Percentiles rank a stretch among this genome's conserved stretches.
Evolutionary conservation across 352 stramenopile species (phyloP).

Genomic region (Globisporangium yorkense): DNA sequence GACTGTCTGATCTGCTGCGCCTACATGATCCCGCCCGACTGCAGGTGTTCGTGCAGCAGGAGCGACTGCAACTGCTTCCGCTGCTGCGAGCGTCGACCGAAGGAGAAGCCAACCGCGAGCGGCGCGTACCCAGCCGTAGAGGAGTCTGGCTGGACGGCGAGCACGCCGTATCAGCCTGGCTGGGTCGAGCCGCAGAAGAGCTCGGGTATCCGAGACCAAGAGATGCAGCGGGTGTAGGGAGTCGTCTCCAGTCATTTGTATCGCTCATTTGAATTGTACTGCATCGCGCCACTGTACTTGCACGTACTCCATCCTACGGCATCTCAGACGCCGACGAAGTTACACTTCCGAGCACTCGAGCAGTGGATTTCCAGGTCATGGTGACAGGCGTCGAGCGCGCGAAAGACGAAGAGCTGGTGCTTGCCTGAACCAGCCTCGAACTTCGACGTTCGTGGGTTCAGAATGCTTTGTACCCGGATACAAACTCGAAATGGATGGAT

Average conservation of each 20-base stretch:
- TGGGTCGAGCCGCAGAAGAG: neutral
- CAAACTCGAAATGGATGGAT: neutral
- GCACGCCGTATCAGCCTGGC: neutral
- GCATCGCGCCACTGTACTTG: too few relatives aligned
- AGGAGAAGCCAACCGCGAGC: neutral
- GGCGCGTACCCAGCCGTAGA: neutral
- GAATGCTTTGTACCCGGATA: neutral
- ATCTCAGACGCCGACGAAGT: neutral
- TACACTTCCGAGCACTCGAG: too few relatives aligned
- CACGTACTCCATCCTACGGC: too few relatives aligned
- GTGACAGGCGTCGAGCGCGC: too few relatives aligned
- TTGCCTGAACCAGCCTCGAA: too few relatives aligned
- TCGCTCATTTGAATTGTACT: neutral
- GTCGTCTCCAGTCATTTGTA: neutral
- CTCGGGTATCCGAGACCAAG: neutral
- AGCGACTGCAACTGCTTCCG: neutral
- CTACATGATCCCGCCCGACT: neutral
- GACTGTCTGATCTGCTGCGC: neutral
- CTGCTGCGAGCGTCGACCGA: neutral
- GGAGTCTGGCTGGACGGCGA: neutral
- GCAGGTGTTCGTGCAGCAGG: neutral
- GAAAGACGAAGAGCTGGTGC: too few relatives aligned
- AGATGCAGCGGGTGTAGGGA: conserved; percentile 7
- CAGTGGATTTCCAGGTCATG: too few relatives aligned
- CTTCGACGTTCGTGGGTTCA: neutral